A percentile compares a stretch with the other conserved stretches of the same genome.
phyloP scores from a whole-genome alignment of 495 filamentous ascomycete genomes.

The Halenospora varia region DNA sequence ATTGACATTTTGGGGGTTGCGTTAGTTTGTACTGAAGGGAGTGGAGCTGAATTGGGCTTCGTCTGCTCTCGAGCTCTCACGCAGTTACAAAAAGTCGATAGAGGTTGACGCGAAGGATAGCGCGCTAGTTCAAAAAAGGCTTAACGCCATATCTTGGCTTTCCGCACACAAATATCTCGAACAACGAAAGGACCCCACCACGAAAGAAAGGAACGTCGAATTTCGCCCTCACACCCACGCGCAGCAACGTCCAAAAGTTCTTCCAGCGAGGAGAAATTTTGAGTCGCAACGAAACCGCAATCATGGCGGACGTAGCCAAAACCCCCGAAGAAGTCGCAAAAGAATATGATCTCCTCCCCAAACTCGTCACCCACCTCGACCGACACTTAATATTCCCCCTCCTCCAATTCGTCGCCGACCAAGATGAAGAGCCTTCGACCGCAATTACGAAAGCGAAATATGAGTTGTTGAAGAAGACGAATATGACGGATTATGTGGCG shows the following conservation, averaged over 20 bases:
- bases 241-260: no score
- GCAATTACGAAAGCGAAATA: constrained; percentile 82
- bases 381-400: constrained; percentile 93
- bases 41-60: not conserved
- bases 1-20: not conserved
- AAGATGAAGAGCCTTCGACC: constrained; percentile 53
- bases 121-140: not conserved
- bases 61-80: no score
- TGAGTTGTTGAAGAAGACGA: constrained; percentile 87
- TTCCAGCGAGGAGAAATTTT: no score
- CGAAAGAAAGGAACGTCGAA: constrained; percentile 14
- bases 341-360: constrained; percentile 79
- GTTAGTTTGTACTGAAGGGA: not conserved
- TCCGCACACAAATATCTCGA: constrained; percentile 17
- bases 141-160: constrained; percentile 6
- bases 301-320: constrained; percentile 61
- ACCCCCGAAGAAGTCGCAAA: constrained; percentile 52
- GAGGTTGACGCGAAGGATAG: not conserved
- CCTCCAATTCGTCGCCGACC: constrained; percentile 70
- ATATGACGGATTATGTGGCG: constrained; percentile 97
- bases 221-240: constrained; percentile 1
- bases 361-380: constrained; percentile 89
- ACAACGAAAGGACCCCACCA: constrained; percentile 10
- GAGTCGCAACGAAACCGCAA: no score
- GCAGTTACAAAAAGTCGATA: not conserved